Evolutionary conservation across 257 asterid genomes (phyloP).

Genomic region (Prunella vulgaris): DNA sequence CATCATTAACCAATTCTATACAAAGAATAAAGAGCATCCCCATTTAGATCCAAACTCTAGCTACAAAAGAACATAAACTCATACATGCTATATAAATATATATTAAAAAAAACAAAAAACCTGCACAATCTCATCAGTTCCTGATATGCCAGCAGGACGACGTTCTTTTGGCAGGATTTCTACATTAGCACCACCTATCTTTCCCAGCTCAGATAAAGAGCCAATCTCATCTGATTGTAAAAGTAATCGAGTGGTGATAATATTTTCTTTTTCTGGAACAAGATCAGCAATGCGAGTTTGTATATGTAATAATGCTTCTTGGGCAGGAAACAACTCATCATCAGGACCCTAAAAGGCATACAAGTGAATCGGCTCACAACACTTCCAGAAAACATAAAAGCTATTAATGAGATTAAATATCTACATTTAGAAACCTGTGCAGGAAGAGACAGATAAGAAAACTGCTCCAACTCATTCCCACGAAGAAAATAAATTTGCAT

Average conservation of each 20-base stretch:
- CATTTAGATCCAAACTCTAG: conserved; percentile 3
- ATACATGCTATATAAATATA: neutral
- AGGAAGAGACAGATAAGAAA: neutral
- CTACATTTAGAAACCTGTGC: neutral
- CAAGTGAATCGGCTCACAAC: conserved; percentile 27
- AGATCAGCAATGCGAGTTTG: conserved; percentile 84
- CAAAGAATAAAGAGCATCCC: conserved; percentile 17
- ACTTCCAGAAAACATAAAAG: neutral
- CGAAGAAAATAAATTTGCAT: neutral
- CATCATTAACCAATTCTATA: neutral
- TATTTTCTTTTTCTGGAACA: conserved; percentile 69
- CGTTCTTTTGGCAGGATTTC: conserved; percentile 60
- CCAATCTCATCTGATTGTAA: conserved; percentile 72
- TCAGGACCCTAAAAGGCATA: conserved; percentile 72
- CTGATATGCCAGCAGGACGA: conserved; percentile 56
- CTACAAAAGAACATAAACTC: neutral
- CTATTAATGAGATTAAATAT: neutral
- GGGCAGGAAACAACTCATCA: conserved; percentile 95
- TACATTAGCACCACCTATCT: conserved; percentile 60
- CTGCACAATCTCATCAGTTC: conserved; percentile 67
- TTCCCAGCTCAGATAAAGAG: conserved; percentile 52
- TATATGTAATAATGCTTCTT: conserved; percentile 95
- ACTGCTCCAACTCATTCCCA: neutral
- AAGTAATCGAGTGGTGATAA: conserved; percentile 69
- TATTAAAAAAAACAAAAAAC: conserved; percentile 27